Conservation (phyloP, 1,139 yeast species). For the Hyphopichia burtonii region DNA sequence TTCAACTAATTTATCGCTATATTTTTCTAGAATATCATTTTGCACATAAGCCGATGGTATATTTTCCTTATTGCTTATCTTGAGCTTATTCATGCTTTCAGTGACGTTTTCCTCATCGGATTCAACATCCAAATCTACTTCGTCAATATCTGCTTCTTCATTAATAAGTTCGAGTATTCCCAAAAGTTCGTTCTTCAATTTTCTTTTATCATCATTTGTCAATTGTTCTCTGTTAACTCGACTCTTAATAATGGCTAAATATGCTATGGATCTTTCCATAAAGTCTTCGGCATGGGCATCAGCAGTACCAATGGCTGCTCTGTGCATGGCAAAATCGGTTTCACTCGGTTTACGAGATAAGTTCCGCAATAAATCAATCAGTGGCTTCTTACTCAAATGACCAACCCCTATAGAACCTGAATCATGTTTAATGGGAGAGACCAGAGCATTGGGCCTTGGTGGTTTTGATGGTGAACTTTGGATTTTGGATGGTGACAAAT, state of each 20-base stretch:
- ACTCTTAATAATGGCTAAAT: conserved; percentile 11
- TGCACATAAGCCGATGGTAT: background rate
- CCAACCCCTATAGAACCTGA: background rate
- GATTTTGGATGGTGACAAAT: background rate
- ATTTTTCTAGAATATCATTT: conserved; percentile 23
- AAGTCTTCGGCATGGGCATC: conserved; percentile 3
- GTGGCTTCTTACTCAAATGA: background rate
- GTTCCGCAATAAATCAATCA: background rate
- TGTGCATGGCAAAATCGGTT: background rate
- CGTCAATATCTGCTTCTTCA: conserved; percentile 2
- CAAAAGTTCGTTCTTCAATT: conserved; percentile 9
- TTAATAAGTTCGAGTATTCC: conserved; percentile 9
- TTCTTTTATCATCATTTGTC: conserved; percentile 9
- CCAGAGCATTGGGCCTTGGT: background rate
- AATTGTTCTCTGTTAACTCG: conserved; percentile 8
- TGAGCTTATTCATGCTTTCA: background rate
- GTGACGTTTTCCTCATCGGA: conserved; percentile 5
- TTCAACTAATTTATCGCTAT: conserved; percentile 31
- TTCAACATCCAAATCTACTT: conserved; percentile 1
- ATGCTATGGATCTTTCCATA: conserved; percentile 11
- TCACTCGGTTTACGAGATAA: background rate
- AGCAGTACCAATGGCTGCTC: background rate
- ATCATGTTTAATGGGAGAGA: background rate
- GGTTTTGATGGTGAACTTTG: background rate
- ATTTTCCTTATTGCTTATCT: background rate